Conservation (phyloP, 352 stramenopile genomes). For the Aphanomyces cochlioides region DNA sequence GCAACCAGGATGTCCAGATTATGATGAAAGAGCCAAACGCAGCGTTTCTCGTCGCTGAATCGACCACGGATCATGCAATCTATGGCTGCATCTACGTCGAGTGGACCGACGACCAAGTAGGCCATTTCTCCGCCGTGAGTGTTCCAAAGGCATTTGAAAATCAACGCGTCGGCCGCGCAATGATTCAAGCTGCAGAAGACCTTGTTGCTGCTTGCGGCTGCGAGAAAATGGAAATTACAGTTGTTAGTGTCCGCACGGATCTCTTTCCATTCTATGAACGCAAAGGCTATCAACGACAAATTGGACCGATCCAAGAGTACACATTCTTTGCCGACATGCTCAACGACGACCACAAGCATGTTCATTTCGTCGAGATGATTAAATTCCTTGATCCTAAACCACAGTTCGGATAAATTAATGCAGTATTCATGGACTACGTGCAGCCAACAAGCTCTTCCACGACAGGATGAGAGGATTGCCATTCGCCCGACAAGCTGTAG, state of each 20-base stretch:
- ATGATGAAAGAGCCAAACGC: neutral
- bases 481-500: too few relatives aligned
- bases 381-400: neutral
- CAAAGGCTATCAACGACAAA: neutral
- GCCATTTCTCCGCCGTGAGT: neutral
- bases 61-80: neutral
- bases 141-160: neutral
- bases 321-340: neutral
- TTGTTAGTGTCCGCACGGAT: neutral
- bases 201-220: neutral
- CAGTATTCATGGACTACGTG: too few relatives aligned
- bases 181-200: neutral
- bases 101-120: neutral
- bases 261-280: constrained; percentile 1
- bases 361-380: neutral
- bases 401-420: too few relatives aligned
- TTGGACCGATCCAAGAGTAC: neutral
- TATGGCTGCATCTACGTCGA: neutral
- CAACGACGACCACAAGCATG: neutral
- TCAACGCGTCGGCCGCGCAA: neutral
- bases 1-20: neutral
- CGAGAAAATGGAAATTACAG: neutral
- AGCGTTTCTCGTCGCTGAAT: neutral
- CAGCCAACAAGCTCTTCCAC: too few relatives aligned
- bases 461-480: too few relatives aligned